Percentiles rank a stretch among this genome's conserved stretches.
Evolutionary conservation across 495 filamentous ascomycete species (phyloP).

Genomic region (Cudoniella acicularis): DNA sequence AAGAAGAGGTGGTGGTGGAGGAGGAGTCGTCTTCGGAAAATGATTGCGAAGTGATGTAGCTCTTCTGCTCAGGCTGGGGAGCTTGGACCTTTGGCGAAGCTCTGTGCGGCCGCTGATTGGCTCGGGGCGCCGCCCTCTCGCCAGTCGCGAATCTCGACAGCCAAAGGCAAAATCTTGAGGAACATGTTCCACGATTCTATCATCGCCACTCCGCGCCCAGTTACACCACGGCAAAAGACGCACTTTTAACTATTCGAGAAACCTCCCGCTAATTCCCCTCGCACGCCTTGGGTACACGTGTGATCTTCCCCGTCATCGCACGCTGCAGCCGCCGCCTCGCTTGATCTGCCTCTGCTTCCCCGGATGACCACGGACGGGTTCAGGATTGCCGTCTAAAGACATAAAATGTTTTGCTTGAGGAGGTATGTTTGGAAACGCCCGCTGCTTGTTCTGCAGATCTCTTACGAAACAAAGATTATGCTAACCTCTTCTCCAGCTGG

Average conservation of each 20-base stretch:
- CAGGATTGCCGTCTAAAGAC: slow-evolving; percentile 5
- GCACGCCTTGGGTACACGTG: background rate
- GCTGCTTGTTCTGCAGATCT: background rate
- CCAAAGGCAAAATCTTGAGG: background rate
- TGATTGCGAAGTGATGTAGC: slow-evolving; percentile 1
- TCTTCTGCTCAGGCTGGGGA: background rate
- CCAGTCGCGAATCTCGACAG: background rate
- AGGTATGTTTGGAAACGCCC: slow-evolving; percentile 48
- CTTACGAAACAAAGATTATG: background rate
- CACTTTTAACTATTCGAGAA: background rate
- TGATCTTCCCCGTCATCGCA: background rate
- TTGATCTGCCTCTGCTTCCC: background rate
- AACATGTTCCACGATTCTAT: background rate
- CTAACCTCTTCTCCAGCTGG: slow-evolving; percentile 47
- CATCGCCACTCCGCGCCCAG: background rate
- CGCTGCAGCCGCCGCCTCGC: background rate
- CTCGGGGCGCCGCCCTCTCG: background rate
- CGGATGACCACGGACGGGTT: slow-evolving; percentile 16
- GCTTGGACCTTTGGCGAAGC: slow-evolving; percentile 2
- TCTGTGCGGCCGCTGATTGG: background rate
- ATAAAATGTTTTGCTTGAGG: slow-evolving; percentile 76
- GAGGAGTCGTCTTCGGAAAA: background rate
- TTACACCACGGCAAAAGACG: background rate
- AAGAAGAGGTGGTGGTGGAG: slow-evolving; percentile 1
- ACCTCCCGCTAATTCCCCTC: background rate